Evolutionary conservation across 2,329 filamentous ascomycete species (phyloP).

Genomic region (Penicillium sclerotiorum): DNA sequence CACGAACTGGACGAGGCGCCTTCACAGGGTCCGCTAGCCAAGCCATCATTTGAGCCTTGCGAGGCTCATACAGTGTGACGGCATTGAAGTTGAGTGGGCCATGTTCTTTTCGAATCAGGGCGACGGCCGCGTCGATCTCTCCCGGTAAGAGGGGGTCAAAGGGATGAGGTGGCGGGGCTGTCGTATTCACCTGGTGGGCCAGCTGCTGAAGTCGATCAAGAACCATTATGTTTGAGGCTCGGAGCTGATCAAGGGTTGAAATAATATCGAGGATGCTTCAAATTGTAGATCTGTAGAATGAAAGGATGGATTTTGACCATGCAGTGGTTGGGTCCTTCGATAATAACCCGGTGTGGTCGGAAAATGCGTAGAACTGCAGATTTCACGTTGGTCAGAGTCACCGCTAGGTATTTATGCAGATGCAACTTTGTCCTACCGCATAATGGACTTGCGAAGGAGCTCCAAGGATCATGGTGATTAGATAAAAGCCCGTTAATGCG

Average conservation of each 20-base stretch:
- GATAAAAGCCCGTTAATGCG: slow-evolving; percentile 12
- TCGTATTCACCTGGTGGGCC: slow-evolving; percentile 62
- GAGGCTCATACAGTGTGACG: slow-evolving; percentile 80
- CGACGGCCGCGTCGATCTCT: slow-evolving; percentile 74
- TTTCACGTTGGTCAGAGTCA: background rate
- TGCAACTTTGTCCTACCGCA: slow-evolving; percentile 1
- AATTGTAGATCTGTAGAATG: background rate
- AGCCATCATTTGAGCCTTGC: slow-evolving; percentile 78
- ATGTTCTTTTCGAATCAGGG: slow-evolving; percentile 69
- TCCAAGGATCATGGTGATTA: slow-evolving; percentile 10
- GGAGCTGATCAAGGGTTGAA: background rate
- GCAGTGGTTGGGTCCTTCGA: no score
- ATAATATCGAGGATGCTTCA: background rate
- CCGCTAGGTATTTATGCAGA: slow-evolving; percentile 13
- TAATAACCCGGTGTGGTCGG: background rate
- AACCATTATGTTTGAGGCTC: slow-evolving; percentile 50
- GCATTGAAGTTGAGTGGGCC: slow-evolving; percentile 80
- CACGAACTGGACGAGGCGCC: slow-evolving; percentile 64
- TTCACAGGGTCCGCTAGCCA: slow-evolving; percentile 71
- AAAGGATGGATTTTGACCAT: background rate
- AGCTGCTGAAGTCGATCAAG: slow-evolving; percentile 67
- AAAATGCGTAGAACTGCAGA: background rate
- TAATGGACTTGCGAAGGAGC: background rate
- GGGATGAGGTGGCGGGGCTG: slow-evolving; percentile 63
- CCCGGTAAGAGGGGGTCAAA: slow-evolving; percentile 73